Evolutionary conservation across 805 yeast species (phyloP), one percentile per base, ranked within the genome.

Genomic region (Schwanniomyces polymorphus): DNA sequence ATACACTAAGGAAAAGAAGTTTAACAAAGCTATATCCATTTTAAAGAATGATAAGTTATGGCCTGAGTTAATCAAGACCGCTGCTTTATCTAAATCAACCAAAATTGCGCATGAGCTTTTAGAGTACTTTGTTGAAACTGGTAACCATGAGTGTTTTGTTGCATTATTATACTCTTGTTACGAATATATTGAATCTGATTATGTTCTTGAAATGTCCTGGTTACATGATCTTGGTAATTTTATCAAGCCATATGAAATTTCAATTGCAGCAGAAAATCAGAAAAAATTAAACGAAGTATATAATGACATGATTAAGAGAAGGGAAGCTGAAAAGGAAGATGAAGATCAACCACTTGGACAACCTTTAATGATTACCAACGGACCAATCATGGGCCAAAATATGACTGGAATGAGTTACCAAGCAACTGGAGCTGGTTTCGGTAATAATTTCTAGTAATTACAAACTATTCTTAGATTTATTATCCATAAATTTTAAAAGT

Each of bases 1-100:
- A 55, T 94, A 88, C 80, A 84, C 96, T 67, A 91, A 91, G 73
- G 90, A 90, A 74, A 91, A 91, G 81, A 92, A 94, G 68, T 94
- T 90, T 86, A 78, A 73, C 65, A 92, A 91, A 78, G 86, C 97
- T 42, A 85, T 94, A 63, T 80, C 91, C 2, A 83, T 94, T 52
- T 80, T 91, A 61, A 94, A 94, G 76, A 80, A 86, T 51, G 98
- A 94, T 74, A 90, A 88, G 70, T 78, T 94, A 59, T 94, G 97
- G 98, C 77, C 86, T 48, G 97, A 91, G 67, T 91, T 97, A 52
- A 87, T 94, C 63, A 88, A 83, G 63, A 91, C 98, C 8, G 97
- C 97, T 21, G 83, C 97, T 14, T 72, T 84, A 48, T 91, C 97
- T 16, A 81, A 81, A 52, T 85, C 85, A 55, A 61, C 81, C 9